A percentile compares a stretch with the other conserved stretches of the same genome.
These are phyloP conservation scores for Epichloe baconii DNA, from an alignment of 2,329 filamentous ascomycete genomes.

Conservation along the genomic window DNA sequence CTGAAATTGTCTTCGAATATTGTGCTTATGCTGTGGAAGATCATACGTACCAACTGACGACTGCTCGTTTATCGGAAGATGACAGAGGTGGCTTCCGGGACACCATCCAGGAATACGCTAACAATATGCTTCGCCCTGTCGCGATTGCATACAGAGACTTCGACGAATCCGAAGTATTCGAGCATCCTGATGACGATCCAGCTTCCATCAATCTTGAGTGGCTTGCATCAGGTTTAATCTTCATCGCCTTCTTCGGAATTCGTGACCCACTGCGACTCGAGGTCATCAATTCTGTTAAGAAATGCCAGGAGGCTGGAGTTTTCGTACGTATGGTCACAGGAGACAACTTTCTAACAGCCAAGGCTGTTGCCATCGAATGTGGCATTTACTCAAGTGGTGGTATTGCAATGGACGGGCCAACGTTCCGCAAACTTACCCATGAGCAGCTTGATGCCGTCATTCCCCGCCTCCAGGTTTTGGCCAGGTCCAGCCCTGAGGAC, in stretches of 20 bases:
- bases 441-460: conserved; percentile 36
- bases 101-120: conserved; percentile 41
- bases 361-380: conserved; percentile 29
- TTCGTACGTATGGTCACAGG: conserved; percentile 52
- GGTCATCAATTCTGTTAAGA: conserved; percentile 47
- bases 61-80: conserved; percentile 17
- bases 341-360: conserved; percentile 31
- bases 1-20: conserved; percentile 38
- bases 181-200: conserved; percentile 25
- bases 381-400: conserved; percentile 45
- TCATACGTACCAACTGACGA: conserved; percentile 22
- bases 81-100: conserved; percentile 19
- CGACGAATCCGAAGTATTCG: conserved; percentile 52
- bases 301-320: conserved; percentile 51
- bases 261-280: conserved; percentile 53
- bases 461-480: conserved; percentile 52
- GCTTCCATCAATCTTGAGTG: conserved; percentile 23
- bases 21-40: conserved; percentile 31
- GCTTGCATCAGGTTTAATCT: conserved; percentile 33
- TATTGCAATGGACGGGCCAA: conserved; percentile 42
- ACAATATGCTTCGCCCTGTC: conserved; percentile 60
- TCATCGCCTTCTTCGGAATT: conserved; percentile 44
- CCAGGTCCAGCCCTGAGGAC: conserved; percentile 56
- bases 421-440: conserved; percentile 43
- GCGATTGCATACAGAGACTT: conserved; percentile 65